Evolutionary conservation across 164 flowering plant species (phyloP), one percentile per base, ranked within the genome.

Genomic region (Sedum album): DNA sequence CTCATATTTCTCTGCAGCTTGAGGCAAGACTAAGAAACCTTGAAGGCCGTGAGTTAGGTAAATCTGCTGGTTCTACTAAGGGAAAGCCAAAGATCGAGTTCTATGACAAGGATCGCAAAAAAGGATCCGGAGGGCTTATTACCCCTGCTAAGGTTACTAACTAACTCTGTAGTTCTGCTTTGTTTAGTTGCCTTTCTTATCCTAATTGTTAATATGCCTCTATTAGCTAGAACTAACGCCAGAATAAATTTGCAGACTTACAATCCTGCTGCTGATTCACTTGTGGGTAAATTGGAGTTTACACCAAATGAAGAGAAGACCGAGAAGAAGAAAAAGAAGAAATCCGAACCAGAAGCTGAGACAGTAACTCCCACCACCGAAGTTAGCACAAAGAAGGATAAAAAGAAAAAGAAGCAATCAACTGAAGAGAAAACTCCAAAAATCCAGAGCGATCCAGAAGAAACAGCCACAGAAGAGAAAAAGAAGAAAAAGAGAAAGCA

Each of bases 61-160:
- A 44, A 44, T 44, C 48, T 44, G 48, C 48, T 66, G 92, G 93
- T 1, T 87, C 97, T 66, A 88, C 83, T 66, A 94, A 90, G 84
- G 97, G 99, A 70, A 94, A 94, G 72, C 90, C 96, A 2, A 87
- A 85, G 84, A 87, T 92, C 9, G 96, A 94, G 75, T 71, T 44
- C 48, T 44, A 44, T 15, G 18, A 44, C 48, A 44, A 44, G 48
- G 48, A 44, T 44, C 48, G 18, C 17, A 44, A 44, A 44, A 44
- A 44, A 18, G 48, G 48, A 17, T 44, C 48, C 17, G 48, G 48
- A 44, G 96, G 79, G 38, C 30, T 91, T 72, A 79, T 89, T 39
- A 87, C 93, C 48, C 66, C 98, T 62, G 95, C 98, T 5, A 91
- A 93, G 97, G 98, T 89, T 18, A 17, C 17, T 15, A 44, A 11